A percentile compares a stretch with the other conserved stretches of the same genome.
Conservation (phyloP, 108 stramenopile genomes). For the Discostella stelligeroides region DNA sequence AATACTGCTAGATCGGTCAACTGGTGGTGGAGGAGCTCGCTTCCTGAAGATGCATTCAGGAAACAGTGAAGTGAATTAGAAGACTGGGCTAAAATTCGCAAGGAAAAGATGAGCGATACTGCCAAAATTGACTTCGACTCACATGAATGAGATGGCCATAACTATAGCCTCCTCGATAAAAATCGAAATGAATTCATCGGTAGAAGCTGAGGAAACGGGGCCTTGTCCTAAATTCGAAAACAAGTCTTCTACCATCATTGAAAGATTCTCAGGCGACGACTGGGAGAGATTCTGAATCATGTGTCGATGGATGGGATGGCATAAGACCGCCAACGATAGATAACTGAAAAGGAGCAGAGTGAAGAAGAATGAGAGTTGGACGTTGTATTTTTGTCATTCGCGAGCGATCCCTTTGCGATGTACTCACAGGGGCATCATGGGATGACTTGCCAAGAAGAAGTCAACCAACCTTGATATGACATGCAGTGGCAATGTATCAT, state of each 20-base stretch:
- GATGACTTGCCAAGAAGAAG: conserved; percentile 40
- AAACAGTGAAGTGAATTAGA: background rate
- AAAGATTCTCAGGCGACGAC: background rate
- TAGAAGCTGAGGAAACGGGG: background rate
- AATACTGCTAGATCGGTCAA: conserved; percentile 10
- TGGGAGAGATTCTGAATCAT: conserved; percentile 14
- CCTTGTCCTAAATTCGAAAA: conserved; percentile 14
- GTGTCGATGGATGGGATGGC: conserved; percentile 25
- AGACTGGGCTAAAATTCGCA: background rate
- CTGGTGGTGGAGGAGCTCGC: background rate
- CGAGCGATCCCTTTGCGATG: too few relatives aligned
- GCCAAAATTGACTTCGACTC: background rate
- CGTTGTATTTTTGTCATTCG: too few relatives aligned
- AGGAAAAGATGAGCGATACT: background rate
- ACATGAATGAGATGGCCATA: conserved; percentile 21
- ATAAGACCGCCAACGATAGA: conserved; percentile 23
- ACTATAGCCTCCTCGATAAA: conserved; percentile 27
- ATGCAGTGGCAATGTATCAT: conserved; percentile 16
- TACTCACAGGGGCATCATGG: conserved; percentile 36
- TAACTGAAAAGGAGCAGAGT: background rate
- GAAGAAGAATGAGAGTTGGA: background rate
- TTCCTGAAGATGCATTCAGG: conserved; percentile 6
- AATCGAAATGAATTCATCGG: conserved; percentile 1
- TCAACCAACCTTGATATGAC: conserved; percentile 29
- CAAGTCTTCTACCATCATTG: background rate